phyloP scores from a whole-genome alignment of 78 protist species.

The Guillardia theta region DNA sequence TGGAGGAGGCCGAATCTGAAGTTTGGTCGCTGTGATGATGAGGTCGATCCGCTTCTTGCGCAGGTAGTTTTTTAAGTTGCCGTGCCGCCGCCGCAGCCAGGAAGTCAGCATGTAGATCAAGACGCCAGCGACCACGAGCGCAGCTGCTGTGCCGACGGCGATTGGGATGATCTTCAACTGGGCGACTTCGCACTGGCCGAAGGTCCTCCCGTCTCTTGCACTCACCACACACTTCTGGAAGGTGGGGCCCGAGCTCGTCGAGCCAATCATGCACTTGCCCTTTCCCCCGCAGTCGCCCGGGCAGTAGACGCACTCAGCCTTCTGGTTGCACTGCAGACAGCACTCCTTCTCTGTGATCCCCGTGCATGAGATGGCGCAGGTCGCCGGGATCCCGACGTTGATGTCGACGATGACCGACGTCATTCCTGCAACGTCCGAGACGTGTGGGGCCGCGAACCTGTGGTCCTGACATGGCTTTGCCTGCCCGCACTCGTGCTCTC shows the following conservation, averaged over 20 bases:
- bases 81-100: constrained; percentile 12
- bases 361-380: neutral
- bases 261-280: constrained; percentile 20
- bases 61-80: neutral
- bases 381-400: neutral
- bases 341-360: neutral
- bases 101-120: neutral
- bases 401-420: neutral
- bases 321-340: neutral
- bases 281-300: neutral
- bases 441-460: neutral
- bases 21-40: neutral
- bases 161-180: neutral
- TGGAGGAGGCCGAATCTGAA: neutral
- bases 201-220: neutral
- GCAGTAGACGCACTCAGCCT: neutral
- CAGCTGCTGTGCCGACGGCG: neutral
- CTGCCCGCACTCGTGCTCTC: neutral
- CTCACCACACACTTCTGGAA: neutral
- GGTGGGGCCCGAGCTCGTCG: neutral
- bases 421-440: neutral
- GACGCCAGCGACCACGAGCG: neutral
- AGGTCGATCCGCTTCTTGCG: neutral
- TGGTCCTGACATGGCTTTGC: neutral
- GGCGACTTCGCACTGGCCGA: neutral